These are phyloP conservation scores for Colletotrichum australisinense DNA, from an alignment of 2,329 filamentous ascomycete species.

Conservation along the genomic window DNA sequence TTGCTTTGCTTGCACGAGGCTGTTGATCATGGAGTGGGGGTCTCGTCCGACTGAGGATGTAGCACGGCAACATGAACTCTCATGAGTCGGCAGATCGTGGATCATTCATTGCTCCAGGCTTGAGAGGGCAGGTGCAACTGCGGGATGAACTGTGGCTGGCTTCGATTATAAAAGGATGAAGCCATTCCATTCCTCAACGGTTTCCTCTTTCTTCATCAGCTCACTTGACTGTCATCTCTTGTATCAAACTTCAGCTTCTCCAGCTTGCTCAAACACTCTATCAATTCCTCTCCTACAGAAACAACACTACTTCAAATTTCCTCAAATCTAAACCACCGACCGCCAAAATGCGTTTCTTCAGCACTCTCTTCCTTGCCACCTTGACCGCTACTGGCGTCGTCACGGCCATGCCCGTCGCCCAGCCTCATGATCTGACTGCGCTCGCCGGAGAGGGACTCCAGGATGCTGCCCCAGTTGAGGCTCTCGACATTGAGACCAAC, in stretches of 20 bases:
- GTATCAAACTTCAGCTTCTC: background rate
- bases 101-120: background rate
- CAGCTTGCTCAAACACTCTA: background rate
- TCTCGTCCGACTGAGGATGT: background rate
- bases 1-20: background rate
- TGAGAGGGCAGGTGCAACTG: background rate
- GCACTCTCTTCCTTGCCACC: background rate
- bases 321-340: background rate
- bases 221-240: background rate
- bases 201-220: background rate
- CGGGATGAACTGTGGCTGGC: background rate
- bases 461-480: background rate
- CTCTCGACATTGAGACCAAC: background rate
- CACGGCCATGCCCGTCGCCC: background rate
- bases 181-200: background rate
- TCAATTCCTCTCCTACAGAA: background rate
- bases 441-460: background rate
- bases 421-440: background rate
- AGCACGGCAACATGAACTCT: background rate
- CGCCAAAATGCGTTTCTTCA: conserved; percentile 11
- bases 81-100: background rate
- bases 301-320: background rate
- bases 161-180: background rate
- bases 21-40: background rate
- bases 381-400: background rate